Evolutionary conservation across 179 eudicot genomes (phyloP), one percentile per base, ranked within the genome.

Genomic region (Spinacia oleracea): DNA sequence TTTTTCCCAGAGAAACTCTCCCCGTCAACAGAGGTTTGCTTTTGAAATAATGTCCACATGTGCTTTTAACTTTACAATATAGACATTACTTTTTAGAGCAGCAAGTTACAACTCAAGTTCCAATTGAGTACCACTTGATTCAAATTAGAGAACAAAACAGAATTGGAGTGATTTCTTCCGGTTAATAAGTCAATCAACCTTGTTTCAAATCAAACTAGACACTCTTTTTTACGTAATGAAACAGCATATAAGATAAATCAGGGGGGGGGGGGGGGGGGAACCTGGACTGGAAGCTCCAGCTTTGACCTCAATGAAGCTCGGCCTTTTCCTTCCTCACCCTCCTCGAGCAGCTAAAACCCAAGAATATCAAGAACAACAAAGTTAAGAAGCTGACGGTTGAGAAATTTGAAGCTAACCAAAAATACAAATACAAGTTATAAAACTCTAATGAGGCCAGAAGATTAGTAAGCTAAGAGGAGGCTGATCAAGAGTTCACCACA

Each of bases 251-350:
- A 38, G 40, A 38, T 38, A 38, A 38, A 6, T 38, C 8, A 40
- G 5, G 65, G 2, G 73, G n/a, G n/a, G n/a, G n/a, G n/a, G n/a
- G n/a, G n/a, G n/a, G n/a, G n/a, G n/a, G n/a, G n/a, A n/a, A 93
- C 98, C 98, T 96, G 99, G 82, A 93, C 97, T 8, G 99, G 99
- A 65, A 92, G 92, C 85, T 96, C 98, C 77, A 93, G 93, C 89
- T 92, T 96, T 84, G 97, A 86, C 90, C 92, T 90, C 85, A 92
- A 76, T 11, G 93, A 90, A 74, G 90, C 85, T 77, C 96, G 87
- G 73, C 81, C 94, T 79, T 96, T 96, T 55, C 94, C 97, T 78
- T 96, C 99, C 80, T 90, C 97, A 59, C 96, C 93, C 80, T 96
- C 98, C 86, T 96, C 99, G 77, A 96, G 85, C 60, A 96, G 88